Conservation (phyloP, 1,284 basidiomycete genomes). For the Microbotryum intermedium region DNA sequence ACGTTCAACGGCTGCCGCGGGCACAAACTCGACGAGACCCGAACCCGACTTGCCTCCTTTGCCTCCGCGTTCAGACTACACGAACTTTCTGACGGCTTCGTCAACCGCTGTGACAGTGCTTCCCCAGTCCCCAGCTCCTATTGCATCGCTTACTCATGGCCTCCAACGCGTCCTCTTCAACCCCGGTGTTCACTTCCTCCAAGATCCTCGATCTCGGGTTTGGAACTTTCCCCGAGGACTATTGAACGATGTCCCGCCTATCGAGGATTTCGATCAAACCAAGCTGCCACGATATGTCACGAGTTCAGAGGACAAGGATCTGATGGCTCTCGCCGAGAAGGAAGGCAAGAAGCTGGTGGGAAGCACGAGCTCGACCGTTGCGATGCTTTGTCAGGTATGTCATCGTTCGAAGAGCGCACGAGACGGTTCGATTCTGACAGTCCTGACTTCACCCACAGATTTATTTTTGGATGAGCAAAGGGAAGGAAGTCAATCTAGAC, state of each 20-base stretch:
- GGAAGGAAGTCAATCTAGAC: constrained; percentile 34
- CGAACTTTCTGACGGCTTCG: not conserved
- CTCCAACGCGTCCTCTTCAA: constrained; percentile 78
- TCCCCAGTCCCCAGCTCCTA: constrained; percentile 39
- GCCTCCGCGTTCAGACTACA: not conserved
- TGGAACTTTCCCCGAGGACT: constrained; percentile 77
- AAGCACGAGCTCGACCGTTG: constrained; percentile 50
- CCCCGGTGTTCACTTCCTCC: constrained; percentile 84
- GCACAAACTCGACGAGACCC: not conserved
- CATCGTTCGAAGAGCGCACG: too few relatives aligned
- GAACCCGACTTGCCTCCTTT: not conserved
- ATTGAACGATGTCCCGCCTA: constrained; percentile 52
- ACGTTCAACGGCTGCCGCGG: too few relatives aligned
- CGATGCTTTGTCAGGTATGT: constrained; percentile 28
- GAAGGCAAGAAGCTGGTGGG: constrained; percentile 63
- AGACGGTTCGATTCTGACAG: not conserved
- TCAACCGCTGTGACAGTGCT: constrained; percentile 3
- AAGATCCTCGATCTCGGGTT: constrained; percentile 73
- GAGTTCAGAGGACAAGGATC: constrained; percentile 69
- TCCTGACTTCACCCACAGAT: constrained; percentile 49
- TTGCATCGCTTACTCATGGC: constrained; percentile 65
- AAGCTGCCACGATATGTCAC: constrained; percentile 66
- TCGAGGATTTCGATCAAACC: constrained; percentile 85
- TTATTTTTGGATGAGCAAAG: constrained; percentile 51
- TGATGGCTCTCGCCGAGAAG: constrained; percentile 55